Percentiles rank a stretch among this genome's conserved stretches.
Evolutionary conservation across 345 rosid species (phyloP).

Genomic region (Lumnitzera racemosa): DNA sequence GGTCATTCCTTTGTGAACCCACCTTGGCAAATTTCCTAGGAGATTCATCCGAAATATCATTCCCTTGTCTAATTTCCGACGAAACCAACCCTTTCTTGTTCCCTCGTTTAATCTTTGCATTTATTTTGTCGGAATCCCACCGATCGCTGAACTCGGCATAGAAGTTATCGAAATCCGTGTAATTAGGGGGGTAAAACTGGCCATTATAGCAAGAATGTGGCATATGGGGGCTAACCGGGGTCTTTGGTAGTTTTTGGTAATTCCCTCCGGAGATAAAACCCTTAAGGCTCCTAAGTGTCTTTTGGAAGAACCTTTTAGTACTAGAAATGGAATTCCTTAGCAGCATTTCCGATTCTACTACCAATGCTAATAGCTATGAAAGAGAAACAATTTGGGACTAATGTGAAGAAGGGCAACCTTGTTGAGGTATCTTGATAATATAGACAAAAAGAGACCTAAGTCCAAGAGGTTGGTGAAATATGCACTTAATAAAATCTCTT

Average conservation of each 20-base stretch:
- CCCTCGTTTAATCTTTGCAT: constrained; percentile 14
- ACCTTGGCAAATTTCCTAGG: too few relatives aligned
- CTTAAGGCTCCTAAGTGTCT: constrained; percentile 41
- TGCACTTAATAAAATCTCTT: neutral
- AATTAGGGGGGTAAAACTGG: constrained; percentile 1
- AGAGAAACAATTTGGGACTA: too few relatives aligned
- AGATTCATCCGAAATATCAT: neutral
- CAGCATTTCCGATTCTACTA: constrained; percentile 29
- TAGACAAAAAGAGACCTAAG: too few relatives aligned
- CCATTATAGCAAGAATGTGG: neutral
- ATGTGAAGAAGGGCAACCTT: too few relatives aligned
- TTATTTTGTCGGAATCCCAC: constrained; percentile 16
- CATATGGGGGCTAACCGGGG: constrained; percentile 14
- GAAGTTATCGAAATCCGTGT: constrained; percentile 27
- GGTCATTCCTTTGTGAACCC: too few relatives aligned
- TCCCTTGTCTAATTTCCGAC: neutral
- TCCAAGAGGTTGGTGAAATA: too few relatives aligned
- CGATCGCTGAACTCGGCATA: constrained; percentile 25
- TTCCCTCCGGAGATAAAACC: constrained; percentile 36
- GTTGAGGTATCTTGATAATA: too few relatives aligned
- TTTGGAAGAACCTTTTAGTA: constrained; percentile 56
- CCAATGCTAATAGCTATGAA: too few relatives aligned
- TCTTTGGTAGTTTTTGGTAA: constrained; percentile 59
- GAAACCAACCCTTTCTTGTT: constrained; percentile 4
- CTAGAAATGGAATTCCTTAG: constrained; percentile 46